Percentiles rank a stretch among this genome's conserved stretches.
Conservation (phyloP, 306 rosid species). For the Prunus dulcis region DNA sequence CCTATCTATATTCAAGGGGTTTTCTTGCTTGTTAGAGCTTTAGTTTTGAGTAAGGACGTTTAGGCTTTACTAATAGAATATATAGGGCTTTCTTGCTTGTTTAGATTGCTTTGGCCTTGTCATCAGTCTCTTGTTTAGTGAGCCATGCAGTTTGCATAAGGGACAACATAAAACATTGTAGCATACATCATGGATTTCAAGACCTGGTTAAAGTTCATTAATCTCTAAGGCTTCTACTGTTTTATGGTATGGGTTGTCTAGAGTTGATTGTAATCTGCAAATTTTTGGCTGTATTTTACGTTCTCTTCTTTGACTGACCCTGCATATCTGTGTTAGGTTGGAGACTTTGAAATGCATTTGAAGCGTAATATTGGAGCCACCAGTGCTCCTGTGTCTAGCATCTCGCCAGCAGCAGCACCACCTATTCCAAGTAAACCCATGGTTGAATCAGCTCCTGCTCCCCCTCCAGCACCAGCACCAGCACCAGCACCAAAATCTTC, state of each 20-base stretch:
- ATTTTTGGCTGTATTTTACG: background rate
- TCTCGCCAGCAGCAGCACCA: conserved; percentile 71
- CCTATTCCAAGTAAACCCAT: conserved; percentile 79
- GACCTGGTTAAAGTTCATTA: background rate
- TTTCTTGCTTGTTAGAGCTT: background rate
- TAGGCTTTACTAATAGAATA: background rate
- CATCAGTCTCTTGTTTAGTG: background rate
- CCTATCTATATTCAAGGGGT: background rate
- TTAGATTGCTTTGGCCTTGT: background rate
- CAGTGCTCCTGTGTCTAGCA: conserved; percentile 55
- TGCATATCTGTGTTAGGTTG: conserved; percentile 54
- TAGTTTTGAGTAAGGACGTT: background rate
- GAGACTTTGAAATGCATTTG: conserved; percentile 95
- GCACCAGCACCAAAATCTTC: conserved; percentile 56
- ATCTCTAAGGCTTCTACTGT: background rate
- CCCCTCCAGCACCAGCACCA: conserved; percentile 42
- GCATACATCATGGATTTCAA: background rate
- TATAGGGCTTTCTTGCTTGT: background rate
- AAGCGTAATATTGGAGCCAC: conserved; percentile 80
- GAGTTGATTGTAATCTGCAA: background rate
- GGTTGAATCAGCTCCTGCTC: conserved; percentile 53
- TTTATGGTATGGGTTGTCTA: background rate
- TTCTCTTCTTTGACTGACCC: conserved; percentile 20
- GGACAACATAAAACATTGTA: background rate
- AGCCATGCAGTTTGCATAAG: background rate